phyloP scores from a whole-genome alignment of 1,284 basidiomycete genomes.

The Austroboletus novae-zelandiae region DNA sequence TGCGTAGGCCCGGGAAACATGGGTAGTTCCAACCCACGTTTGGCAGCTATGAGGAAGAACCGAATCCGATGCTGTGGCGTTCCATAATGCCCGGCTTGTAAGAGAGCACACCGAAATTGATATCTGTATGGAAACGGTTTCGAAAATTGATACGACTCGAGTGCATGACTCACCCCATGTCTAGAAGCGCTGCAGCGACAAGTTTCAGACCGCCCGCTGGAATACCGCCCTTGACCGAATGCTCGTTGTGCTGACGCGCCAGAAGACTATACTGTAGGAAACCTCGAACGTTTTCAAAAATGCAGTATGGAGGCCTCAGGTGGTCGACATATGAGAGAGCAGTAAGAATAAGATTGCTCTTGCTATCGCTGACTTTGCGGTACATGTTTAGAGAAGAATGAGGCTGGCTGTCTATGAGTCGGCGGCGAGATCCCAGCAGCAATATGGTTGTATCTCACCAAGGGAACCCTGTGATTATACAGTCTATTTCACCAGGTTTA shows the following conservation, averaged over 20 bases:
- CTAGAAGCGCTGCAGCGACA: slow-evolving; percentile 51
- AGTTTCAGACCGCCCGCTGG: slow-evolving; percentile 68
- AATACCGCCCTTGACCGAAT: slow-evolving; percentile 58
- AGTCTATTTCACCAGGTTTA: slow-evolving; percentile 52
- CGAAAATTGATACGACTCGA: background rate
- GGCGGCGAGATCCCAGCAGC: background rate
- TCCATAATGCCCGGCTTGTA: slow-evolving; percentile 74
- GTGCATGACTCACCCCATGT: slow-evolving; percentile 52
- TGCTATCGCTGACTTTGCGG: slow-evolving; percentile 48
- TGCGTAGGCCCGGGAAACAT: slow-evolving; percentile 69
- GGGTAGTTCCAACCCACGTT: slow-evolving; percentile 51
- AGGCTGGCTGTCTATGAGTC: slow-evolving; percentile 42
- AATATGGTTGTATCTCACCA: slow-evolving; percentile 44
- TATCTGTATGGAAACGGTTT: slow-evolving; percentile 45
- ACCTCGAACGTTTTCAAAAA: slow-evolving; percentile 74
- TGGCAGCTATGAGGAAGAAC: slow-evolving; percentile 69
- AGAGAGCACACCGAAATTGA: slow-evolving; percentile 58
- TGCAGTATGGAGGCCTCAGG: slow-evolving; percentile 54
- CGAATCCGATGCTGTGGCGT: slow-evolving; percentile 66
- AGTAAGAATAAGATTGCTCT: slow-evolving; percentile 56
- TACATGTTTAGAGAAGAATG: slow-evolving; percentile 58
- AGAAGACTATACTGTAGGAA: slow-evolving; percentile 59
- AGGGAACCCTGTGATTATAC: slow-evolving; percentile 68
- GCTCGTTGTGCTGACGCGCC: slow-evolving; percentile 44
- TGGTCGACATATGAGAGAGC: slow-evolving; percentile 65